Evolutionary conservation across 2,329 filamentous ascomycete species (phyloP), one percentile per base, ranked within the genome.

Genomic region (Tolypocladium tundrense): DNA sequence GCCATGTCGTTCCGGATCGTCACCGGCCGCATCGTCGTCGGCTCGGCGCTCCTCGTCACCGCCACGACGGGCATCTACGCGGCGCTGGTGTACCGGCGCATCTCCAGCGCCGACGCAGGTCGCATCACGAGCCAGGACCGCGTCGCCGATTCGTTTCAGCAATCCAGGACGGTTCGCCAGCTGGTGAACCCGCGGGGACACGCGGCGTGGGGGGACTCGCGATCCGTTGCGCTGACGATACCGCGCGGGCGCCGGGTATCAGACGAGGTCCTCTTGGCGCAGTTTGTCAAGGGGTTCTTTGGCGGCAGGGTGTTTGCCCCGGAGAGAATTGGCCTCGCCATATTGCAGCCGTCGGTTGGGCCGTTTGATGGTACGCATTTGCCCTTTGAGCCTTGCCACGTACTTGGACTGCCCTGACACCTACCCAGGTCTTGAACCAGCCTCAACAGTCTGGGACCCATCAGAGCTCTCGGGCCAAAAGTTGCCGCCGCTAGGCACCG

Each of bases 211-310:
- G 51, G 33, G 16, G 69, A 72, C 54, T 65, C 63, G 2, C 62
- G 65, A 4, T 66, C 59, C 45, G 63, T 67, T 2, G 62, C 64
- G 0, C 60, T 71, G 14, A 53, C 65, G 1, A 56, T 51, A 11
- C 48, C 70, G 14, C 61, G 65, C 0, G 16, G 55, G 1, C 53
- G 59, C 8, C 2, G 56, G 14, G 42, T 66, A 1, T 60, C 65
- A 1, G 68, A 72, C 41, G 65, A 70, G 37, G 56, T 52, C 2
- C 51, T 72, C 7, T 58, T 72, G 31, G 65, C 69, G 0, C 62
- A 60, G 1, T 70, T 71, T 11, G 55, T 67, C 1, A 67, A 61
- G 14, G 67, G 64, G 0, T 72, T 68, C 35, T 71, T 71, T 53
- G 68, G 67, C 5, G 69, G 69, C 0, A 53, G 61, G 0, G 69